Conservation (phyloP, 2,329 filamentous ascomycete species). For the Epichloe brachyelytri region DNA sequence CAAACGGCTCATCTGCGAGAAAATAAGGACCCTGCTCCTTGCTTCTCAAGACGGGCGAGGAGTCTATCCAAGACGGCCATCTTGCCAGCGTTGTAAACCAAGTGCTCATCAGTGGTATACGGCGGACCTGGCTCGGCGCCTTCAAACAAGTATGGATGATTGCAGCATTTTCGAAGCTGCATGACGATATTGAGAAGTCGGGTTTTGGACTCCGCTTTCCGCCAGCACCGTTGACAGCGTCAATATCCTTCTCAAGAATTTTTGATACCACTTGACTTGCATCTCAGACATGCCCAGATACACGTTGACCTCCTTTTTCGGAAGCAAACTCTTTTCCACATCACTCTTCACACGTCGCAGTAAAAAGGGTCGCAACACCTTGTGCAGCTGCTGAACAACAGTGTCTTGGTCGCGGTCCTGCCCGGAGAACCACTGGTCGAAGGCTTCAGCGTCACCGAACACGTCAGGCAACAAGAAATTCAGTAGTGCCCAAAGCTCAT, state of each 20-base stretch:
- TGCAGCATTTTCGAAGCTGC: slow-evolving; percentile 98
- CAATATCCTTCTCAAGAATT: slow-evolving; percentile 97
- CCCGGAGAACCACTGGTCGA: slow-evolving; percentile 94
- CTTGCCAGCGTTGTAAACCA: slow-evolving; percentile 87
- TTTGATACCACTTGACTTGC: slow-evolving; percentile 98
- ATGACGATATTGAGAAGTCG: slow-evolving; percentile 96
- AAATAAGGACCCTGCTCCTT: slow-evolving; percentile 93
- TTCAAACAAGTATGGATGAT: slow-evolving; percentile 96
- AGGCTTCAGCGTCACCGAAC: slow-evolving; percentile 91
- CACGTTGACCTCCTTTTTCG: slow-evolving; percentile 94
- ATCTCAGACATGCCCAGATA: slow-evolving; percentile 99
- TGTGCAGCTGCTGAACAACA: slow-evolving; percentile 90
- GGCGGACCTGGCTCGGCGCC: slow-evolving; percentile 93
- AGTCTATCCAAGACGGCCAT: slow-evolving; percentile 96
- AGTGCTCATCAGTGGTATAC: slow-evolving; percentile 94
- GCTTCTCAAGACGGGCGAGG: slow-evolving; percentile 64
- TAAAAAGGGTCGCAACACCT: slow-evolving; percentile 83
- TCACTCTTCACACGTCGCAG: slow-evolving; percentile 93
- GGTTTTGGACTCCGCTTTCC: slow-evolving; percentile 98
- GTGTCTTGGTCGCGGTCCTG: slow-evolving; percentile 87
- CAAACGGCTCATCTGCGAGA: slow-evolving; percentile 97
- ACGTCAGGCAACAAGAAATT: slow-evolving; percentile 98
- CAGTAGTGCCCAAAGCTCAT: slow-evolving; percentile 93
- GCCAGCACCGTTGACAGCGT: slow-evolving; percentile 91
- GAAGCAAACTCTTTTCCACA: slow-evolving; percentile 92